Percentiles rank a stretch among this genome's conserved stretches.
Evolutionary conservation across 2,329 filamentous ascomycete genomes (phyloP).

Genomic region (Biscogniauxia mediterranea): DNA sequence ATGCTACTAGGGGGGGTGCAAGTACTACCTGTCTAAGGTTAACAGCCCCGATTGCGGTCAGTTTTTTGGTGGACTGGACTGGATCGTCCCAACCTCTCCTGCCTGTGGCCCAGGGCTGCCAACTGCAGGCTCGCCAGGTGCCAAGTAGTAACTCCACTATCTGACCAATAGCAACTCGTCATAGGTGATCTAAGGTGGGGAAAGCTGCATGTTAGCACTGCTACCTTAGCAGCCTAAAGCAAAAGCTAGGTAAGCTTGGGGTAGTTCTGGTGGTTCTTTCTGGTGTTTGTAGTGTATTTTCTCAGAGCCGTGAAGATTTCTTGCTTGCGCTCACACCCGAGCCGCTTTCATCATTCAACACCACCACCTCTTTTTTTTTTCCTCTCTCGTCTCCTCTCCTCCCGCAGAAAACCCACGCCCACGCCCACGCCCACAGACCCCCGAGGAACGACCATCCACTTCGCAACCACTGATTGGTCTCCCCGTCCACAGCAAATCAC

Average conservation of each 20-base stretch:
- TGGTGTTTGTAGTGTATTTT: no score
- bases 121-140: background rate
- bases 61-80: background rate
- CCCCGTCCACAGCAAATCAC: background rate
- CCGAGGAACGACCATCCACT: background rate
- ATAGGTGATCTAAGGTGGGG: background rate
- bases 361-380: conserved; percentile 7
- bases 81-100: background rate
- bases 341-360: conserved; percentile 34
- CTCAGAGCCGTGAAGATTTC: conserved; percentile 1
- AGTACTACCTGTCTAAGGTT: background rate
- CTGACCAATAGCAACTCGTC: background rate
- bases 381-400: background rate
- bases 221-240: conserved; percentile 15
- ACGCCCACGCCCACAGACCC: no score
- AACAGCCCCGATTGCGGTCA: background rate
- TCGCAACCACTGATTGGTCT: background rate
- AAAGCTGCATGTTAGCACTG: background rate
- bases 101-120: background rate
- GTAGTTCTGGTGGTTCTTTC: no score
- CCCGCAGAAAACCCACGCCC: conserved; percentile 7
- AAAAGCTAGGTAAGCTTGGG: background rate
- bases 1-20: background rate
- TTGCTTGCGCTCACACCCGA: conserved; percentile 18
- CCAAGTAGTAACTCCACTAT: background rate